Evolutionary conservation across 2,329 filamentous ascomycete species (phyloP).

Genomic region (Allantophomopsis cytisporea): DNA sequence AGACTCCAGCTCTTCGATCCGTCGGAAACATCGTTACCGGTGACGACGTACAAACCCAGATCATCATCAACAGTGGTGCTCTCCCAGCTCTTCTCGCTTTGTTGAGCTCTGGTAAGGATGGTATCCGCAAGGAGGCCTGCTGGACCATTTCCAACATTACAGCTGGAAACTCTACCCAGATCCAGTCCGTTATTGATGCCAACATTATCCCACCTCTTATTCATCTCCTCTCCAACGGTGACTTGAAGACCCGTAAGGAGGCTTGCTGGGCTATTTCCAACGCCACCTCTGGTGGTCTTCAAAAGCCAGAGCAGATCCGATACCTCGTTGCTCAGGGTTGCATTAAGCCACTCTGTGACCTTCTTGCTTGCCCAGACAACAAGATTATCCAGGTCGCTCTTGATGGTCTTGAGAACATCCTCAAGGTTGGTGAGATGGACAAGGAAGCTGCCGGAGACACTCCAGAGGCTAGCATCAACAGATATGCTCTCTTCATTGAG

Average conservation of each 20-base stretch:
- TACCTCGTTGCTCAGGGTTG: slow-evolving; percentile 88
- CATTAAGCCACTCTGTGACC: slow-evolving; percentile 93
- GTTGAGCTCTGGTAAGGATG: slow-evolving; percentile 93
- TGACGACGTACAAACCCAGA: slow-evolving; percentile 96
- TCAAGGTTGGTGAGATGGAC: slow-evolving; percentile 98
- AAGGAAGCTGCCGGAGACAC: slow-evolving; percentile 74
- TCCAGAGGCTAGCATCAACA: slow-evolving; percentile 67
- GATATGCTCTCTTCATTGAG: slow-evolving; percentile 95
- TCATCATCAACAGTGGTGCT: slow-evolving; percentile 97
- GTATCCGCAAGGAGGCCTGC: slow-evolving; percentile 97
- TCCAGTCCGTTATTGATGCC: slow-evolving; percentile 90
- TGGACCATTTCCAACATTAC: slow-evolving; percentile 99
- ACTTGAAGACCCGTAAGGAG: slow-evolving; percentile 98
- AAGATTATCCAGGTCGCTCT: slow-evolving; percentile 99
- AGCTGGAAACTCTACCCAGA: slow-evolving; percentile 93
- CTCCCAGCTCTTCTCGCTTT: slow-evolving; percentile 86
- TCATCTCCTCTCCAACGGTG: slow-evolving; percentile 88
- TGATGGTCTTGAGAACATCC: slow-evolving; percentile 95
- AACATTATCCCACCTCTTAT: slow-evolving; percentile 95
- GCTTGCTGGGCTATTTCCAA: slow-evolving; percentile 99
- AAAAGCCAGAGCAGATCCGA: slow-evolving; percentile 97
- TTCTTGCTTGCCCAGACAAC: slow-evolving; percentile 93
- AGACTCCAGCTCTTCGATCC: slow-evolving; percentile 91
- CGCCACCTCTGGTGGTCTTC: slow-evolving; percentile 89
- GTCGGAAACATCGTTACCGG: slow-evolving; percentile 98